These are phyloP conservation scores for Chrysoporthe puriensis DNA, from an alignment of 2,329 filamentous ascomycete species.

Conservation along the genomic window DNA sequence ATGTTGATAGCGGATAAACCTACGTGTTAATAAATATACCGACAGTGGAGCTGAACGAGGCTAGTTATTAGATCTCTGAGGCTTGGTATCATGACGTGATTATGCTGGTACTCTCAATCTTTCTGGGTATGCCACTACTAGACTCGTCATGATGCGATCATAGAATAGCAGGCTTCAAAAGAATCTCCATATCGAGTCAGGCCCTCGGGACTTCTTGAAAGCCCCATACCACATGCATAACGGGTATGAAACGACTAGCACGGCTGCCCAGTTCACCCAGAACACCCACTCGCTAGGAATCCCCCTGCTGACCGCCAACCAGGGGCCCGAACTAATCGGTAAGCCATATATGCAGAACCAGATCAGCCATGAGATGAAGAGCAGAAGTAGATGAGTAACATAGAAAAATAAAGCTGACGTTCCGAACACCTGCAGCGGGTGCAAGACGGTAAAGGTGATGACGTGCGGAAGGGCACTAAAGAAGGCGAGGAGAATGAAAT, in stretches of 20 bases:
- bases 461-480: slow-evolving; percentile 41
- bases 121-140: not conserved
- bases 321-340: slow-evolving; percentile 20
- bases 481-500: slow-evolving; percentile 44
- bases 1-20: too few species aligned
- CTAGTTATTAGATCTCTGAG: too few species aligned
- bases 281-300: slow-evolving; percentile 45
- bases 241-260: slow-evolving; percentile 46
- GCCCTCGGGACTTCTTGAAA: slow-evolving; percentile 47
- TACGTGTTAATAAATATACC: too few species aligned
- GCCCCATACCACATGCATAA: slow-evolving; percentile 46
- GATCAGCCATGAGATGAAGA: slow-evolving; percentile 36
- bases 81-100: too few species aligned
- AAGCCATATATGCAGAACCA: slow-evolving; percentile 21
- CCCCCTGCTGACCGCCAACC: slow-evolving; percentile 42
- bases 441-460: slow-evolving; percentile 36
- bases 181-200: slow-evolving; percentile 51
- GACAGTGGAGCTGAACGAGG: too few species aligned
- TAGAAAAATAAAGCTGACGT: slow-evolving; percentile 53
- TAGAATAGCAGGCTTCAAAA: slow-evolving; percentile 38
- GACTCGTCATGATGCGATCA: not conserved
- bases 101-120: too few species aligned
- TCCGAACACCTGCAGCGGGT: slow-evolving; percentile 47
- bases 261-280: slow-evolving; percentile 41
- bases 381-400: slow-evolving; percentile 42